Evolutionary conservation across 2,329 filamentous ascomycete species (phyloP).

Genomic region (Calonectria pseudoturangicola): DNA sequence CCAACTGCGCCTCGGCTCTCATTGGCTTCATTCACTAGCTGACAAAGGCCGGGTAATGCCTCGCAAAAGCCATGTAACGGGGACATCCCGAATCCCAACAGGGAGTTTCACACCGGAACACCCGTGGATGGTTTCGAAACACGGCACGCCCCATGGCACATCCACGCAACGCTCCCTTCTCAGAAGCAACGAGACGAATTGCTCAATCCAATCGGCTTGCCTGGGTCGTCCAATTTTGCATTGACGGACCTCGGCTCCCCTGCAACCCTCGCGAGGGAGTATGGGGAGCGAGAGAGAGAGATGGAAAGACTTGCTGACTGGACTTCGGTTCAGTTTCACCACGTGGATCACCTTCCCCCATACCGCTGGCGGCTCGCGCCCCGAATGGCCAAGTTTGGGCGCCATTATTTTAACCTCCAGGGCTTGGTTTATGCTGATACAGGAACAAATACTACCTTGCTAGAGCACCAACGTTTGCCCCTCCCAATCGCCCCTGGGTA

Average conservation of each 20-base stretch:
- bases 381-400: conserved; percentile 46
- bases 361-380: conserved; percentile 45
- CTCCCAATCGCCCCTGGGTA: neutral
- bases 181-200: conserved; percentile 20
- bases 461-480: conserved; percentile 1
- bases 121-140: conserved; percentile 40
- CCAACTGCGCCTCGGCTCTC: conserved; percentile 9
- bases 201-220: conserved; percentile 17
- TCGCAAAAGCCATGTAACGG: conserved; percentile 39
- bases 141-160: conserved; percentile 32
- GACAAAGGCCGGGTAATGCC: conserved; percentile 38
- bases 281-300: conserved; percentile 30
- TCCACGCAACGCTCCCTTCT: conserved; percentile 29
- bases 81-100: conserved; percentile 41
- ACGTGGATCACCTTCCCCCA: conserved; percentile 50
- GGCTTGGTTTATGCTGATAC: conserved; percentile 35
- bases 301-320: conserved; percentile 26
- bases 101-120: conserved; percentile 42
- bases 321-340: conserved; percentile 50
- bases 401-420: conserved; percentile 39
- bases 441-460: conserved; percentile 35
- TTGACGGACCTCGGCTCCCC: conserved; percentile 36
- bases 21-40: conserved; percentile 27
- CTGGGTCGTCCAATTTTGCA: conserved; percentile 28
- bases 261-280: conserved; percentile 34